Conservation (phyloP, 441 rosid species). For the Mallotus japonicus region DNA sequence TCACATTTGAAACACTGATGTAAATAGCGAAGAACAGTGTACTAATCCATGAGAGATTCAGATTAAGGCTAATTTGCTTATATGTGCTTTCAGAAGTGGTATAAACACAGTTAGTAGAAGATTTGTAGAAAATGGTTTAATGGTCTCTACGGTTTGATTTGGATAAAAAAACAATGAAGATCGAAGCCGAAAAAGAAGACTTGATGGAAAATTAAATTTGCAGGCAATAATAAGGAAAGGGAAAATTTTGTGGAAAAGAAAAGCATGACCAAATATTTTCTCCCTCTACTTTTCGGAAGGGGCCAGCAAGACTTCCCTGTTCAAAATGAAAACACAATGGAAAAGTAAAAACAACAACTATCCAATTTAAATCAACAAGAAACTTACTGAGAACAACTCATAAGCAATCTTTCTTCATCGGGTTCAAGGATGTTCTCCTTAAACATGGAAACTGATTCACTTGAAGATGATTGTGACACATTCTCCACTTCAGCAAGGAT, state of each 20-base stretch:
- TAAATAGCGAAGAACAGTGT: too few species aligned
- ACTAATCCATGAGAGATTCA: too few species aligned
- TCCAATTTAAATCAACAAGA: neutral
- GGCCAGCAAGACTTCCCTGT: too few species aligned
- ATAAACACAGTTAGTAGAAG: too few species aligned
- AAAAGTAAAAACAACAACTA: neutral
- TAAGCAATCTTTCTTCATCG: conserved; percentile 74
- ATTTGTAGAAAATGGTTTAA: too few species aligned
- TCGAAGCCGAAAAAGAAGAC: neutral
- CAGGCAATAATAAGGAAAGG: neutral
- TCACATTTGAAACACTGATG: neutral
- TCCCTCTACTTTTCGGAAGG: too few species aligned
- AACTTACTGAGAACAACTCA: conserved; percentile 39
- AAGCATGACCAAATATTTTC: neutral
- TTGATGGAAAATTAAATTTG: neutral
- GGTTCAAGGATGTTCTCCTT: conserved; percentile 71
- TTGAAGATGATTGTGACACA: conserved; percentile 33
- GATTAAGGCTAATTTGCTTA: too few species aligned
- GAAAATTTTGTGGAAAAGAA: neutral
- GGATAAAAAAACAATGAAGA: neutral
- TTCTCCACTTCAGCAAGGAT: conserved; percentile 52
- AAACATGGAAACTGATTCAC: conserved; percentile 51
- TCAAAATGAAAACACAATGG: neutral
- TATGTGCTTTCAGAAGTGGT: too few species aligned
- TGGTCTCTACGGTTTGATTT: too few species aligned